These are phyloP conservation scores for Backusella liffmaniae DNA, from an alignment of 192 early-diverging fungal species.

Conservation along the genomic window DNA sequence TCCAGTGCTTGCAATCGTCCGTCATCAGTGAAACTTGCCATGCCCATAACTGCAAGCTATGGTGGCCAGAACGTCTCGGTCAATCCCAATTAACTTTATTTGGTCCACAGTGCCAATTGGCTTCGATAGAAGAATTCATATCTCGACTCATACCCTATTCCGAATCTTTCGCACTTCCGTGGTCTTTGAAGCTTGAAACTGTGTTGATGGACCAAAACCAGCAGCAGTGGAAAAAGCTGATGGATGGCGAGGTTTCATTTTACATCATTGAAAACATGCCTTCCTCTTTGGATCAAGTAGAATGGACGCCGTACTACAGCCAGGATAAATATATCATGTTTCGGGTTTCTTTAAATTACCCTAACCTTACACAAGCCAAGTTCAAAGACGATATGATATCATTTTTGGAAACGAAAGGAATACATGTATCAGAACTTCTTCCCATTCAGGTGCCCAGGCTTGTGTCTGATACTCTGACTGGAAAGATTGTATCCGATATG, in stretches of 20 bases:
- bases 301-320: background rate
- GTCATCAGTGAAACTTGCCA: slow-evolving; percentile 45
- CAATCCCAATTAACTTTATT: slow-evolving; percentile 50
- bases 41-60: slow-evolving; percentile 46
- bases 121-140: slow-evolving; percentile 47
- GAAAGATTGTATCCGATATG: background rate
- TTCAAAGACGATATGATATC: background rate
- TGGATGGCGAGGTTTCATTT: background rate
- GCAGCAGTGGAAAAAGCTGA: background rate
- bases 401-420: background rate
- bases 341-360: slow-evolving; percentile 3
- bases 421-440: slow-evolving; percentile 1
- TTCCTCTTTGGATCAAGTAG: background rate
- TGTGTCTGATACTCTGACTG: background rate
- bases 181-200: background rate
- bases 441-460: background rate
- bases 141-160: slow-evolving; percentile 34
- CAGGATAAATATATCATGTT: slow-evolving; percentile 8
- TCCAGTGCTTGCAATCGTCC: background rate
- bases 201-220: background rate
- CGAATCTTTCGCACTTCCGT: slow-evolving; percentile 23
- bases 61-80: slow-evolving; percentile 62
- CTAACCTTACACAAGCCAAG: background rate
- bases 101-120: slow-evolving; percentile 56
- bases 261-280: background rate